Percentiles rank a stretch among this genome's conserved stretches.
Evolutionary conservation across 176 grass and related monocot genomes (phyloP).

Genomic region (Rhipidocladum racemiflorum): DNA sequence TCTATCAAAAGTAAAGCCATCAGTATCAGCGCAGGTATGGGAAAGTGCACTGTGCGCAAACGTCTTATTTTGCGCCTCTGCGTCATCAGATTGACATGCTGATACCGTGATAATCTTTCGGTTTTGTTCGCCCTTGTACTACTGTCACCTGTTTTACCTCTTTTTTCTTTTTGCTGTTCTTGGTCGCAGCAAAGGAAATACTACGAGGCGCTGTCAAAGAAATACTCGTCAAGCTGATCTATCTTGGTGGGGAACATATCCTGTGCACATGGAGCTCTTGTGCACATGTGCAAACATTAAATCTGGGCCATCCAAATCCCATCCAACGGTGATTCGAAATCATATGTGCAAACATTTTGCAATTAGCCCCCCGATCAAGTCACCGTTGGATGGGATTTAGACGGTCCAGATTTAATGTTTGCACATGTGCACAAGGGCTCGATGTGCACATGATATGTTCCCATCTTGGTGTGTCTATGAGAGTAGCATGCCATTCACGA

Average conservation of each 20-base stretch:
- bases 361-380: too few relatives aligned
- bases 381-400: too few relatives aligned
- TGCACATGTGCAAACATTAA: too few relatives aligned
- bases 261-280: too few relatives aligned
- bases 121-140: background rate
- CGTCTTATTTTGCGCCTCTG: background rate
- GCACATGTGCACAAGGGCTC: too few relatives aligned
- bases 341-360: too few relatives aligned
- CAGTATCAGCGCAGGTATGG: constrained; percentile 70
- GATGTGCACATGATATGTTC: too few relatives aligned
- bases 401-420: too few relatives aligned
- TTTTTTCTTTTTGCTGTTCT: background rate
- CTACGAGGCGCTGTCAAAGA: constrained; percentile 46
- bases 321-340: too few relatives aligned
- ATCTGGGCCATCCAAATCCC: too few relatives aligned
- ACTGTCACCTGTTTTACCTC: background rate
- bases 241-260: too few relatives aligned
- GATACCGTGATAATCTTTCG: background rate
- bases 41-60: background rate
- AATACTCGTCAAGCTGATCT: constrained; percentile 38
- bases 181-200: constrained; percentile 53
- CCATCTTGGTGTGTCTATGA: background rate
- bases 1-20: constrained; percentile 64
- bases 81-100: background rate
- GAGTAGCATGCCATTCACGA: background rate